Percentiles rank a stretch among this genome's conserved stretches.
phyloP scores from a whole-genome alignment of 2,329 filamentous ascomycete genomes.

The Nigrospora sphaerica region DNA sequence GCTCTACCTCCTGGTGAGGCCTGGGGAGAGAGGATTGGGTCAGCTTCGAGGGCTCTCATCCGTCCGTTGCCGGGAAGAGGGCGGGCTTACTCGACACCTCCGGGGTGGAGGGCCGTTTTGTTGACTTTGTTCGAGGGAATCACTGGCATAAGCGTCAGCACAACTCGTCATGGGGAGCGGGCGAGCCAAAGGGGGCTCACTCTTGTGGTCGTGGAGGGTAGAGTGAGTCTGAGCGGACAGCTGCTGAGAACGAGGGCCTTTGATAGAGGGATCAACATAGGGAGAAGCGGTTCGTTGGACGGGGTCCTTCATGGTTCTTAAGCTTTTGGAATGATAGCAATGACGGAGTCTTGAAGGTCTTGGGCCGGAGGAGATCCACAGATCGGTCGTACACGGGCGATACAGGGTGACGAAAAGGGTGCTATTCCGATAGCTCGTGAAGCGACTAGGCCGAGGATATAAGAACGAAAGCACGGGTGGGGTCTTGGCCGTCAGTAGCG shows the following conservation, averaged over 20 bases:
- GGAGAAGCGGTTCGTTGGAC: constrained; percentile 35
- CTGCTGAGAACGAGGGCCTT: constrained; percentile 35
- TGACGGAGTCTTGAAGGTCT: constrained; percentile 9
- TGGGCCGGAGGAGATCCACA: constrained; percentile 15
- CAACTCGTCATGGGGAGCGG: background rate
- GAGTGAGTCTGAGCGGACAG: constrained; percentile 26
- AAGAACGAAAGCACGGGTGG: constrained; percentile 20
- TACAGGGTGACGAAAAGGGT: constrained; percentile 19
- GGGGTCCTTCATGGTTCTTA: constrained; percentile 30
- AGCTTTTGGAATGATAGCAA: constrained; percentile 13
- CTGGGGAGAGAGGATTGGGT: constrained; percentile 35
- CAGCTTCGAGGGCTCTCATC: constrained; percentile 10
- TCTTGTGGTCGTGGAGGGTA: constrained; percentile 17
- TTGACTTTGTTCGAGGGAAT: constrained; percentile 60
- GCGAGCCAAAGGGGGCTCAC: constrained; percentile 8
- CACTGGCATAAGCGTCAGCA: constrained; percentile 31
- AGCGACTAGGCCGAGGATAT: constrained; percentile 27
- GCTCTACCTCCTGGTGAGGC: constrained; percentile 61
- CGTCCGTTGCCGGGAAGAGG: background rate
- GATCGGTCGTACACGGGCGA: constrained; percentile 19
- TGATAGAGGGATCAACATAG: constrained; percentile 34
- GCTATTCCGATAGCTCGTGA: constrained; percentile 16
- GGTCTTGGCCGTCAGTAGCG: constrained; percentile 17
- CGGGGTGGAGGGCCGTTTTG: constrained; percentile 86
- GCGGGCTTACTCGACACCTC: constrained; percentile 74